These are phyloP conservation scores for Diplocarpon mali DNA, from an alignment of 2,329 filamentous ascomycete species.

Conservation along the genomic window DNA sequence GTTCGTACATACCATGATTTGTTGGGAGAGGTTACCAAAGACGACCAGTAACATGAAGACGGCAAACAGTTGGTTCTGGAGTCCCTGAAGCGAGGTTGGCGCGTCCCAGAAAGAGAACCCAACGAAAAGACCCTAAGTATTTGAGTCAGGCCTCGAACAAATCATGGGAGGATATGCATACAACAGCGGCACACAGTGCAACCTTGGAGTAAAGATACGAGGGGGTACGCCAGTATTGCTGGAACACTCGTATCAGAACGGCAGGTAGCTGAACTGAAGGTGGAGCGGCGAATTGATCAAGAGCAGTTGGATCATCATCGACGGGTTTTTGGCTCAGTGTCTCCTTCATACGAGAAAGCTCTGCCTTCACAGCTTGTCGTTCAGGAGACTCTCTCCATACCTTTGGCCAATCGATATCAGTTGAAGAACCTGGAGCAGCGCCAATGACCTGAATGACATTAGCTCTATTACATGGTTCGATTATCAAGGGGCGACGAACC, in stretches of 20 bases:
- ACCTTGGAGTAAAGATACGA: conserved; percentile 39
- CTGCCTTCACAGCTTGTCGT: conserved; percentile 28
- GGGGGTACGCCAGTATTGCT: conserved; percentile 57
- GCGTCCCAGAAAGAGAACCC: conserved; percentile 62
- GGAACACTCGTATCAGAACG: conserved; percentile 47
- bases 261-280: conserved; percentile 41
- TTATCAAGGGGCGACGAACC: no score
- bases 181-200: conserved; percentile 17
- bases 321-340: conserved; percentile 28
- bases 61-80: conserved; percentile 64
- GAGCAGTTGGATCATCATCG: conserved; percentile 18
- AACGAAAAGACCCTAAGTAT: conserved; percentile 44
- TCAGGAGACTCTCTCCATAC: conserved; percentile 46
- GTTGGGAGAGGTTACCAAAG: conserved; percentile 62
- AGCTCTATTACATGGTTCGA: no score
- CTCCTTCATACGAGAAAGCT: conserved; percentile 43
- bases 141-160: neutral
- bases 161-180: conserved; percentile 31
- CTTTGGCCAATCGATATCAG: conserved; percentile 51
- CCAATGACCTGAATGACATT: conserved; percentile 35
- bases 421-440: conserved; percentile 50
- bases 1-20: no score
- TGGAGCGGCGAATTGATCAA: conserved; percentile 53
- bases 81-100: conserved; percentile 45
- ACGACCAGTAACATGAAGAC: conserved; percentile 70